Evolutionary conservation across 140 eudicot species (phyloP), one percentile per base, ranked within the genome.

Genomic region (Cichorium intybus): DNA sequence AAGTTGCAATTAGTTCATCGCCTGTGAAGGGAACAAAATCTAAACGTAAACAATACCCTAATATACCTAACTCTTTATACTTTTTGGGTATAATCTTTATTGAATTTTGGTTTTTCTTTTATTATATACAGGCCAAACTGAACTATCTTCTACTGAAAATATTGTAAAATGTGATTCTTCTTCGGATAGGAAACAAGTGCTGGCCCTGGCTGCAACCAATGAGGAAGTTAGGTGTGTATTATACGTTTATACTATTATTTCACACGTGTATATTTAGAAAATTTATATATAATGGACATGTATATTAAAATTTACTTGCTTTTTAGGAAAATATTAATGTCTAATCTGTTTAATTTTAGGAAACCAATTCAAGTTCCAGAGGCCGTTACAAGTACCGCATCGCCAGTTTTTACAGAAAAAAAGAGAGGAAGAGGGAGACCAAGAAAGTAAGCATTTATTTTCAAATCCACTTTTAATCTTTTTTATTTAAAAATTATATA

Each of bases 1-100:
- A n/a, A n/a, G n/a, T n/a, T 71, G 60, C 82, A 72, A 76, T 85
- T 63, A 95, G 95, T 65, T 89, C 95, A 51, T 61, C 79, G 75
- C 95, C 89, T 71, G 79, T 39, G 14, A 81, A 79, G 76, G 87
- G 77, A 77, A 84, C n/a, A n/a, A n/a, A n/a, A n/a, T n/a, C n/a
- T n/a, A n/a, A n/a, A n/a, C n/a, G n/a, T n/a, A n/a, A n/a, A n/a
- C n/a, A n/a, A n/a, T n/a, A n/a, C n/a, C n/a, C n/a, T n/a, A n/a
- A n/a, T n/a, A n/a, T n/a, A n/a, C n/a, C n/a, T n/a, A n/a, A n/a
- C n/a, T n/a, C n/a, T n/a, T n/a, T n/a, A n/a, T n/a, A n/a, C n/a
- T n/a, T 52, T 53, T 51, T 28, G 9, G 27, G 31, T 41, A 61
- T 53, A 23, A 45, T 53, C 11, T 29, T 33, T 23, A 51, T 34